Percentiles rank a stretch among this genome's conserved stretches.
Evolutionary conservation across 2,329 filamentous ascomycete species (phyloP).

Genomic region (Didymellaceae sp.): DNA sequence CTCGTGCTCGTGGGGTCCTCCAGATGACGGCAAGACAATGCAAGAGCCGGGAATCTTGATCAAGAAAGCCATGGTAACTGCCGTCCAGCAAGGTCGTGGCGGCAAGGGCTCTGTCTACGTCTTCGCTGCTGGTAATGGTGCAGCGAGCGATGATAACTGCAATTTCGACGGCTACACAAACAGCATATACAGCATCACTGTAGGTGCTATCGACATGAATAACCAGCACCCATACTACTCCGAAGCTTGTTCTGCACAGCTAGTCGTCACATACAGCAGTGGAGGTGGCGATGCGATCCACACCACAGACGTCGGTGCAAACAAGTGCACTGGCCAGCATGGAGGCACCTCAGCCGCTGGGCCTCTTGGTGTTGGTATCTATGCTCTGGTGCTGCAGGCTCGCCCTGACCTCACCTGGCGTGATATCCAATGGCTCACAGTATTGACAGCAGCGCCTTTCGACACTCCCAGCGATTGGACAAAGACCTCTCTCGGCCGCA

Average conservation of each 20-base stretch:
- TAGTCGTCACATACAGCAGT: slow-evolving; percentile 96
- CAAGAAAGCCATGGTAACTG: slow-evolving; percentile 87
- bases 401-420: slow-evolving; percentile 91
- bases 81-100: slow-evolving; percentile 82
- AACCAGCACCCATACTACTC: slow-evolving; percentile 95
- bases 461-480: slow-evolving; percentile 83
- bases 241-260: slow-evolving; percentile 91
- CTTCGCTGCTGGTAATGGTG: slow-evolving; percentile 95
- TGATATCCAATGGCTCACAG: slow-evolving; percentile 89
- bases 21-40: slow-evolving; percentile 93
- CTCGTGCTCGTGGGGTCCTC: slow-evolving; percentile 97
- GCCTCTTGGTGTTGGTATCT: slow-evolving; percentile 88
- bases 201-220: slow-evolving; percentile 87
- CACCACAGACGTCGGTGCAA: slow-evolving; percentile 89
- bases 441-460: slow-evolving; percentile 83
- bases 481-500: slow-evolving; percentile 77
- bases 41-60: slow-evolving; percentile 91
- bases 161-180: slow-evolving; percentile 99
- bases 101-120: slow-evolving; percentile 92
- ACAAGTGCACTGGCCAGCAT: slow-evolving; percentile 80
- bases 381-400: slow-evolving; percentile 83
- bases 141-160: slow-evolving; percentile 87
- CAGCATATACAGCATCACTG: slow-evolving; percentile 98
- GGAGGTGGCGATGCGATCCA: slow-evolving; percentile 89
- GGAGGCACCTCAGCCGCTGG: slow-evolving; percentile 96